phyloP scores from a whole-genome alignment of 1,139 yeast genomes.

The Suhomyces atakaporum region DNA sequence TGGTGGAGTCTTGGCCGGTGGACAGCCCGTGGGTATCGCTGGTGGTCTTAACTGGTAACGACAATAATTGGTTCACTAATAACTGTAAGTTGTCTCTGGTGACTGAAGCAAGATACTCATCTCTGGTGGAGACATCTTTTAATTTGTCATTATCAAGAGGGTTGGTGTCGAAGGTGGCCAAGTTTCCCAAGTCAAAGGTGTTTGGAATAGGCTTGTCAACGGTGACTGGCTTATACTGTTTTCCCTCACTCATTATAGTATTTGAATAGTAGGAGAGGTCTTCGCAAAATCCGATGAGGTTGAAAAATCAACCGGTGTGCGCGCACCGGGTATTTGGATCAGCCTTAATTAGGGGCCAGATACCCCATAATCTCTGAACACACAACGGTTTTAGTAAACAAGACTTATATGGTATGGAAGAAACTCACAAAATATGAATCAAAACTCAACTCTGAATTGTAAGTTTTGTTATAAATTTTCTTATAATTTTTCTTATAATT shows the following conservation, averaged over 20 bases:
- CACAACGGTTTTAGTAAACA: no score
- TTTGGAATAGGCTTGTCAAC: constrained; percentile 90
- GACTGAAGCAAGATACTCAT: constrained; percentile 61
- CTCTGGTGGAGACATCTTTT: constrained; percentile 54
- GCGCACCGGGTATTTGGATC: no score
- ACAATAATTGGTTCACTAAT: constrained; percentile 83
- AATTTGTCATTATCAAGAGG: constrained; percentile 69
- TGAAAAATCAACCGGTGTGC: constrained; percentile 6
- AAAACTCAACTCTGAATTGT: no score
- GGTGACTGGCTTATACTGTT: constrained; percentile 64
- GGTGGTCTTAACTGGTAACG: constrained; percentile 84
- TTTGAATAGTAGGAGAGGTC: no score
- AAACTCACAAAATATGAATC: neutral
- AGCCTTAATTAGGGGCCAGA: no score
- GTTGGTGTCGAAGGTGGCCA: constrained; percentile 83
- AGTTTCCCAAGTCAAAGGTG: constrained; percentile 80
- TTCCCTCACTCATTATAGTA: constrained; percentile 8
- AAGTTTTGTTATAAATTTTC: no score
- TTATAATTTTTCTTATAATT: no score
- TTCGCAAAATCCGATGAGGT: constrained; percentile 8
- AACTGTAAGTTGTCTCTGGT: constrained; percentile 94
- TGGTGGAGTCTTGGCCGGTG: constrained; percentile 67
- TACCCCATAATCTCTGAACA: no score
- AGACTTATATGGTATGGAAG: constrained; percentile 1
- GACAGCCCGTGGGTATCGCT: constrained; percentile 68